These are phyloP conservation scores for Trametes gibbosa DNA, from an alignment of 768 basidiomycete genomes.

Conservation along the genomic window DNA sequence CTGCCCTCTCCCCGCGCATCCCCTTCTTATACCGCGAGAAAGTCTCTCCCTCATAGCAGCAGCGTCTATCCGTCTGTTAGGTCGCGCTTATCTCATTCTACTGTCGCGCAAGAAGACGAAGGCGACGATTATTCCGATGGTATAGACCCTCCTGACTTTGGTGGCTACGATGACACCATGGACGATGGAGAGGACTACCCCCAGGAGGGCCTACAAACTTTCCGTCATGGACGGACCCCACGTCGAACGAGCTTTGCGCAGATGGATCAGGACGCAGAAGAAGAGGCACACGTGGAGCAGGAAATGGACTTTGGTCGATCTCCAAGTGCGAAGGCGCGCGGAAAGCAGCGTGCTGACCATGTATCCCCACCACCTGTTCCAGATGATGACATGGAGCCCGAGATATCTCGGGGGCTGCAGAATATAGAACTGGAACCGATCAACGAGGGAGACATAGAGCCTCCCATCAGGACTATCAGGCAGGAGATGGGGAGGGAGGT, in stretches of 20 bases:
- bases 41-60: slow-evolving; percentile 18
- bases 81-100: slow-evolving; percentile 25
- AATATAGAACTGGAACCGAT: slow-evolving; percentile 25
- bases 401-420: slow-evolving; percentile 37
- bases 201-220: background rate
- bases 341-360: slow-evolving; percentile 37
- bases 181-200: slow-evolving; percentile 11
- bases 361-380: slow-evolving; percentile 19
- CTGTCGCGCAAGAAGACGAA: slow-evolving; percentile 17
- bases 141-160: slow-evolving; percentile 13
- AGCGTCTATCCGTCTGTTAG: slow-evolving; percentile 18
- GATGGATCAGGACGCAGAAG: slow-evolving; percentile 45
- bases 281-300: slow-evolving; percentile 32
- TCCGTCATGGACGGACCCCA: background rate
- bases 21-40: slow-evolving; percentile 18
- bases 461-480: slow-evolving; percentile 21
- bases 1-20: slow-evolving; percentile 33
- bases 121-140: slow-evolving; percentile 14
- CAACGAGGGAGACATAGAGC: slow-evolving; percentile 28
- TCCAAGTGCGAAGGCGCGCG: slow-evolving; percentile 20
- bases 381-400: slow-evolving; percentile 38
- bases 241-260: slow-evolving; percentile 41
- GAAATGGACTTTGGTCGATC: slow-evolving; percentile 10
- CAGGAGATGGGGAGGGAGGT: slow-evolving; percentile 12
- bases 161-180: slow-evolving; percentile 15